These are phyloP conservation scores for Adansonia madagascariensis DNA, from an alignment of 441 rosid genomes.

Conservation along the genomic window DNA sequence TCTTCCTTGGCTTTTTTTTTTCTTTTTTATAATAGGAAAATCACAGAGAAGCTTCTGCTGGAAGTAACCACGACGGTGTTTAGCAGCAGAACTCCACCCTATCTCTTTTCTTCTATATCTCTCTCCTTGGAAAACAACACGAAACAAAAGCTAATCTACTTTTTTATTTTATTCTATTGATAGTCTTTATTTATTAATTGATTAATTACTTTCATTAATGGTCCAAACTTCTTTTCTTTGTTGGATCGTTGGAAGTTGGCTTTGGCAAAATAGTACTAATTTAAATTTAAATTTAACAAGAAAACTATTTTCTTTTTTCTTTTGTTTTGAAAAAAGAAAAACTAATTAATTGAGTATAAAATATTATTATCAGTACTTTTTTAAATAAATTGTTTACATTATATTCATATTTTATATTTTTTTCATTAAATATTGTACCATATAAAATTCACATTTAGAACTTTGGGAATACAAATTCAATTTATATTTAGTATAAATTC, in stretches of 20 bases:
- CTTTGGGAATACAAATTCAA: neutral
- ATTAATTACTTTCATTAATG: neutral
- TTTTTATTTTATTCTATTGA: neutral
- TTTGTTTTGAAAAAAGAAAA: neutral
- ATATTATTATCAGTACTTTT: neutral
- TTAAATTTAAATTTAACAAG: neutral
- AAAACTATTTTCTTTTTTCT: neutral
- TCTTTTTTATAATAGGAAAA: constrained; percentile 28
- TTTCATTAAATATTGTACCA: neutral
- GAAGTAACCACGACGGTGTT: constrained; percentile 44
- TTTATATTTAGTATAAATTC: too few relatives aligned
- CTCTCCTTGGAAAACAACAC: neutral
- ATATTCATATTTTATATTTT: neutral
- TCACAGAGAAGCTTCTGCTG: constrained; percentile 46
- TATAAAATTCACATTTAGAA: too few relatives aligned
- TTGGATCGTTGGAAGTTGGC: neutral
- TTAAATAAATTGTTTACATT: neutral
- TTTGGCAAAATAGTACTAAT: neutral
- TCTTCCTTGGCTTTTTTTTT: constrained; percentile 22
- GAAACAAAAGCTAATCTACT: neutral
- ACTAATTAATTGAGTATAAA: neutral
- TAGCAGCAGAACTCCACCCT: constrained; percentile 38
- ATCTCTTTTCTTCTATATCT: neutral
- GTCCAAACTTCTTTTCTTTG: neutral
- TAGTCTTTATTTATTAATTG: neutral